Percentiles rank a stretch among this genome's conserved stretches.
Conservation (phyloP, 805 yeast species). For the Lipomyces spencermartinsiae region DNA sequence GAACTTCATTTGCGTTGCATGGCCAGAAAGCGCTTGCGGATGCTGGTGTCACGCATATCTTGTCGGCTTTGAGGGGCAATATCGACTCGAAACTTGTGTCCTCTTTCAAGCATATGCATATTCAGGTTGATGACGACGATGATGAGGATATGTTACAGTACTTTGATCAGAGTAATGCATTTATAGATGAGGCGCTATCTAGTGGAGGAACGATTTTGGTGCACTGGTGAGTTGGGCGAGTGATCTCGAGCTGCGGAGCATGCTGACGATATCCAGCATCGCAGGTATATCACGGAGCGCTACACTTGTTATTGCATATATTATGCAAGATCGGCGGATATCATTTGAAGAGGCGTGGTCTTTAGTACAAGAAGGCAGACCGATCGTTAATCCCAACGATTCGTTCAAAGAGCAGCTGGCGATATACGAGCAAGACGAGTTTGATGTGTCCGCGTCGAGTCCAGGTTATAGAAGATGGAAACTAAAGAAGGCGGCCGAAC, state of each 20-base stretch:
- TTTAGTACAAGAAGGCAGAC: conserved; percentile 72
- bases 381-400: conserved; percentile 70
- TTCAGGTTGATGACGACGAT: conserved; percentile 76
- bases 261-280: conserved; percentile 66
- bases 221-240: conserved; percentile 47
- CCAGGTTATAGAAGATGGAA: conserved; percentile 51
- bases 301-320: conserved; percentile 83
- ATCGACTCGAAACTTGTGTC: conserved; percentile 59
- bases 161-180: conserved; percentile 65
- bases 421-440: conserved; percentile 58
- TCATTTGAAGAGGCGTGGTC: conserved; percentile 67
- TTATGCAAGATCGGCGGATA: conserved; percentile 77
- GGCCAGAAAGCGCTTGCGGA: conserved; percentile 58
- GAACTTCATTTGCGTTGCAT: conserved; percentile 71
- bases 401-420: conserved; percentile 76
- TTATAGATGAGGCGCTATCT: conserved; percentile 63
- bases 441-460: conserved; percentile 43
- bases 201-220: conserved; percentile 47
- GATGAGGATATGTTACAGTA: conserved; percentile 67
- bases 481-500: conserved; percentile 44
- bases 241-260: conserved; percentile 51
- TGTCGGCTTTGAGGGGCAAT: conserved; percentile 71
- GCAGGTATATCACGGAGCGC: conserved; percentile 95
- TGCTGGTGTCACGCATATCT: conserved; percentile 69
- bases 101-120: conserved; percentile 54